Conservation (phyloP, 1,139 yeast species). For the Geotrichum histeridarum region DNA sequence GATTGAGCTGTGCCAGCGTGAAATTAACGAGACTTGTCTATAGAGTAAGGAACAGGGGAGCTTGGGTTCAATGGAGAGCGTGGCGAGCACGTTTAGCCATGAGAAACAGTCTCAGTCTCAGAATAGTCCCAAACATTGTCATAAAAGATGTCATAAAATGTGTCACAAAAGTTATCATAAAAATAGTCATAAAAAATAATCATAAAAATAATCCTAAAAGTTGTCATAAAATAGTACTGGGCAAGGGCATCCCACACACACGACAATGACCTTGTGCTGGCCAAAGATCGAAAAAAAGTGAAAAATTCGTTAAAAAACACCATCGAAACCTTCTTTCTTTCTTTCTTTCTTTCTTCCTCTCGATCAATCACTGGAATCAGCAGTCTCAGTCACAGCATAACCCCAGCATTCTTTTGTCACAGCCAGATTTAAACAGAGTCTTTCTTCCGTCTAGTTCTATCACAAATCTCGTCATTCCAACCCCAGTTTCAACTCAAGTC, state of each 20-base stretch:
- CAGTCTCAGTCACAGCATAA: no score
- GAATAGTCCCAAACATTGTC: not conserved
- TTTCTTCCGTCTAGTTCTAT: not conserved
- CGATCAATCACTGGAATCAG: no score
- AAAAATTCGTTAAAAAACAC: no score
- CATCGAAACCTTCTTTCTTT: slow-evolving; percentile 1
- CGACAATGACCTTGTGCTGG: not conserved
- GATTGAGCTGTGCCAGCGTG: not conserved
- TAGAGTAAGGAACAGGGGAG: not conserved
- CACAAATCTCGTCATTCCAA: not conserved
- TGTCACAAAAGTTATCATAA: not conserved
- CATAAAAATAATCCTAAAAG: not conserved
- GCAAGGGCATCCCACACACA: slow-evolving; percentile 2
- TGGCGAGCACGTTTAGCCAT: no score
- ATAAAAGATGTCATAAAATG: not conserved
- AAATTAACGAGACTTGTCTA: not conserved
- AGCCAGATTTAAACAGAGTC: not conserved
- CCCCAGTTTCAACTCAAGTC: not conserved
- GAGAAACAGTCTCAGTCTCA: no score
- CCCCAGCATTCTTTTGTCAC: not conserved
- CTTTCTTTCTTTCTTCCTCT: no score
- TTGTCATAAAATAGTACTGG: not conserved
- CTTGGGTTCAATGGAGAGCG: no score
- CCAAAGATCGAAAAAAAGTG: not conserved
- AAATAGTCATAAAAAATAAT: not conserved